Conservation (phyloP, 2,329 filamentous ascomycete species). For the Botrytis fabae region DNA sequence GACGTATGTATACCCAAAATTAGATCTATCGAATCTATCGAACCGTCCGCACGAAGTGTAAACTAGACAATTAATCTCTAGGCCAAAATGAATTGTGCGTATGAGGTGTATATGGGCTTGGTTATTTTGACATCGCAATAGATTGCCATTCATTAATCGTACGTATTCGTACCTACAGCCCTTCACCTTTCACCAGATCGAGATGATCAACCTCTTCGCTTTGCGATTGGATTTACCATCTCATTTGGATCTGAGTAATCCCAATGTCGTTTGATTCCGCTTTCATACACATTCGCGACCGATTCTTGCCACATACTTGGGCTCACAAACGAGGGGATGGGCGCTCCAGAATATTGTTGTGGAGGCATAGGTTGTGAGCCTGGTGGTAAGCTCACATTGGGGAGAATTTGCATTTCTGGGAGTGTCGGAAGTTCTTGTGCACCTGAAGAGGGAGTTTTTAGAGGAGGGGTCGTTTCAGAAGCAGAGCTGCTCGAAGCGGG, state of each 20-base stretch:
- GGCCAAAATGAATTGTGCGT: not conserved
- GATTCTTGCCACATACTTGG: conserved; percentile 74
- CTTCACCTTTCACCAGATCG: not conserved
- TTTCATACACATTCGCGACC: conserved; percentile 67
- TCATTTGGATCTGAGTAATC: conserved; percentile 44
- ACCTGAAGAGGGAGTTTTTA: conserved; percentile 42
- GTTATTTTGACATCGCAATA: not conserved
- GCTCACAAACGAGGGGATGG: conserved; percentile 62
- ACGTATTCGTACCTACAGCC: not conserved
- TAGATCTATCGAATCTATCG: not conserved
- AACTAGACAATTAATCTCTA: conserved; percentile 3
- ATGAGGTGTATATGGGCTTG: not conserved
- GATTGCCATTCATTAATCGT: conserved; percentile 1
- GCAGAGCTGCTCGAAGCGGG: conserved; percentile 40
- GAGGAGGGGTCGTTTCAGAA: conserved; percentile 42
- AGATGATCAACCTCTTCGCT: conserved; percentile 15
- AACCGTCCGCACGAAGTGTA: not conserved
- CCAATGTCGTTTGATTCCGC: conserved; percentile 63
- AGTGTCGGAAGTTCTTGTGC: conserved; percentile 51
- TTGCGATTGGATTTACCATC: conserved; percentile 23
- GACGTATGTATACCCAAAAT: not conserved
- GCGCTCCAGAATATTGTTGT: conserved; percentile 54
- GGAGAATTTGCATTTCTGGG: conserved; percentile 50
- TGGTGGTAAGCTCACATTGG: conserved; percentile 48
- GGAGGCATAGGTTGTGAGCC: conserved; percentile 50